These are phyloP conservation scores for Ensete glaucum DNA, from an alignment of 176 grass and related monocot genomes.

Conservation along the genomic window DNA sequence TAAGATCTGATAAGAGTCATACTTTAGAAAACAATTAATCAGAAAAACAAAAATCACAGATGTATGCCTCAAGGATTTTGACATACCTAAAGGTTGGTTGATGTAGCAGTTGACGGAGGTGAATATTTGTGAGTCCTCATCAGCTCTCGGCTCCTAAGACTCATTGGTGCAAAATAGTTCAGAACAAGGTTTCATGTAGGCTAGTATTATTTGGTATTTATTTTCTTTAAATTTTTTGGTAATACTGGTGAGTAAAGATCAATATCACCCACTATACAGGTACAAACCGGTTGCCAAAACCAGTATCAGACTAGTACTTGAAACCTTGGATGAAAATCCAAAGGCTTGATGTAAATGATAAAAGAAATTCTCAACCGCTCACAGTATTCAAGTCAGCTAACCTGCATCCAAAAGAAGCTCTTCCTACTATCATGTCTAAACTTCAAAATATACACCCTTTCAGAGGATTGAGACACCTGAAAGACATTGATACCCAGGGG, in stretches of 20 bases:
- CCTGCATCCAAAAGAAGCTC: slow-evolving; percentile 98
- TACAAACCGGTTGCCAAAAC: too few species aligned
- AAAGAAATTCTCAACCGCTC: not conserved
- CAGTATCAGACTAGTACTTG: too few species aligned
- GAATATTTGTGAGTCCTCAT: slow-evolving; percentile 57
- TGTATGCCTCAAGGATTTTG: slow-evolving; percentile 15
- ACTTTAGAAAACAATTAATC: not conserved
- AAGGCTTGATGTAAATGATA: not conserved
- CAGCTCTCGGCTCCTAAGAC: slow-evolving; percentile 63
- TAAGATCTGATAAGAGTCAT: slow-evolving; percentile 47
- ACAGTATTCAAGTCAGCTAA: slow-evolving; percentile 18
- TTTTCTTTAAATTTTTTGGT: too few species aligned
- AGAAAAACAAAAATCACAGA: slow-evolving; percentile 14
- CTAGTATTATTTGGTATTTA: too few species aligned
- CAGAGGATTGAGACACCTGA: slow-evolving; percentile 78
- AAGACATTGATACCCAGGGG: slow-evolving; percentile 11
- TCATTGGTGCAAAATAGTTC: not conserved
- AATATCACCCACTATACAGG: too few species aligned
- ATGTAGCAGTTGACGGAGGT: slow-evolving; percentile 67
- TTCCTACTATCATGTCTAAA: slow-evolving; percentile 76
- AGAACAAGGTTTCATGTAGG: too few species aligned
- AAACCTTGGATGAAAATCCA: not conserved
- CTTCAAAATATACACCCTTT: slow-evolving; percentile 94
- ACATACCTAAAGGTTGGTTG: slow-evolving; percentile 70
- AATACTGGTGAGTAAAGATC: too few species aligned